Evolutionary conservation across 495 filamentous ascomycete species (phyloP).

Genomic region (Parachaetomium inaequale): DNA sequence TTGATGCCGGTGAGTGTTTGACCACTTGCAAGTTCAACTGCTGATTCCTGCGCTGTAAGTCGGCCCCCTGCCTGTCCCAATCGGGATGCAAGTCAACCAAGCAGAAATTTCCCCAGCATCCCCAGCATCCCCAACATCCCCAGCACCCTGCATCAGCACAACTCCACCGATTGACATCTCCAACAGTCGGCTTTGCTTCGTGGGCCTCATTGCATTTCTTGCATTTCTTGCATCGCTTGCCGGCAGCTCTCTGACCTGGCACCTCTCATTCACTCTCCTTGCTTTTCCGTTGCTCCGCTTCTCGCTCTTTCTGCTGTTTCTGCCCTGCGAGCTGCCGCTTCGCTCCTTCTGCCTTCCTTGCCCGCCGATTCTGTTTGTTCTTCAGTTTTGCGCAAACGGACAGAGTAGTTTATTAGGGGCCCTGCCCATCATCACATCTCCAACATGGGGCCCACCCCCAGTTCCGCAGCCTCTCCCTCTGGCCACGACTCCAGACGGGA

Average conservation of each 20-base stretch:
- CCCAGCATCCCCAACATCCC: background rate
- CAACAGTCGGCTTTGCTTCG: background rate
- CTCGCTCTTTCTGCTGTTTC: background rate
- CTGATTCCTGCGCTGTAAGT: too few species aligned
- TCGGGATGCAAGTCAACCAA: too few species aligned
- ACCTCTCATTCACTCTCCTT: background rate
- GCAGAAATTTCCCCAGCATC: background rate
- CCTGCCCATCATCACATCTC: background rate
- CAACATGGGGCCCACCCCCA: background rate
- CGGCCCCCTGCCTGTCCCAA: too few species aligned
- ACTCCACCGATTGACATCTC: background rate
- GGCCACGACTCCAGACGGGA: background rate
- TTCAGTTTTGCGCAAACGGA: background rate
- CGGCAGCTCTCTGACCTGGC: background rate
- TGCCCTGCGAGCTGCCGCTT: background rate
- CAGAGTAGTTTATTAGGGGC: background rate
- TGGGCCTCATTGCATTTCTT: constrained; percentile 10
- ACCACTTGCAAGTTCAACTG: too few species aligned
- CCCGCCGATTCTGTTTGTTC: background rate
- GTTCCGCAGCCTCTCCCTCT: background rate
- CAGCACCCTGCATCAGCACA: background rate
- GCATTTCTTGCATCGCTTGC: background rate
- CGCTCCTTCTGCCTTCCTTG: background rate
- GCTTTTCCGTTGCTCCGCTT: background rate
- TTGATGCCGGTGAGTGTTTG: too few species aligned